These are phyloP conservation scores for Malus sieversii DNA, from an alignment of 306 rosid species.

Conservation along the genomic window DNA sequence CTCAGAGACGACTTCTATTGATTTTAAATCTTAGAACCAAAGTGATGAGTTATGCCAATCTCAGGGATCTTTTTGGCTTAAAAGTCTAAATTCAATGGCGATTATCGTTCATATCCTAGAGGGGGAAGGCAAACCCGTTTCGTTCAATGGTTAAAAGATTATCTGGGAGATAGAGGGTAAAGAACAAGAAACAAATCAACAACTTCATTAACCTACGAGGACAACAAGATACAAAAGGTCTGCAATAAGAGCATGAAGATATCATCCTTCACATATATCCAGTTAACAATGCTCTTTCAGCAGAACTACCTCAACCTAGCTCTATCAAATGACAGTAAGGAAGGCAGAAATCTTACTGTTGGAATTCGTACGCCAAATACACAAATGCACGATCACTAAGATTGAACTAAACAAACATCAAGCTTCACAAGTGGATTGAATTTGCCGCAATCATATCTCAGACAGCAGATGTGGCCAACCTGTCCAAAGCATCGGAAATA, in stretches of 20 bases:
- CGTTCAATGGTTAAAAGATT: not conserved
- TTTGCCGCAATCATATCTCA: slow-evolving; percentile 23
- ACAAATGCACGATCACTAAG: slow-evolving; percentile 21
- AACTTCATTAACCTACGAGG: slow-evolving; percentile 8
- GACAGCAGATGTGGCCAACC: slow-evolving; percentile 44
- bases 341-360: slow-evolving; percentile 14
- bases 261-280: slow-evolving; percentile 4
- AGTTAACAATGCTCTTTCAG: slow-evolving; percentile 5
- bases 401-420: slow-evolving; percentile 13
- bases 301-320: slow-evolving; percentile 15
- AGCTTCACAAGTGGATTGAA: slow-evolving; percentile 30
- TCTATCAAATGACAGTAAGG: slow-evolving; percentile 2
- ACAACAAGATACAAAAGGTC: not conserved
- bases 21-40: too few species aligned
- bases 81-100: not conserved
- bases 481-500: slow-evolving; percentile 67
- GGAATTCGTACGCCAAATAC: not conserved
- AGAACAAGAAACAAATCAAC: slow-evolving; percentile 8
- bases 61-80: too few species aligned
- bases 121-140: not conserved
- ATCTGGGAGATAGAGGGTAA: not conserved
- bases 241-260: slow-evolving; percentile 8
- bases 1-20: too few species aligned
- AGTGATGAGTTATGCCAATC: too few species aligned
- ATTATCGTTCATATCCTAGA: not conserved